These are phyloP conservation scores for Solanum hybrid DNA, from an alignment of 305 asterid genomes.

Conservation along the genomic window DNA sequence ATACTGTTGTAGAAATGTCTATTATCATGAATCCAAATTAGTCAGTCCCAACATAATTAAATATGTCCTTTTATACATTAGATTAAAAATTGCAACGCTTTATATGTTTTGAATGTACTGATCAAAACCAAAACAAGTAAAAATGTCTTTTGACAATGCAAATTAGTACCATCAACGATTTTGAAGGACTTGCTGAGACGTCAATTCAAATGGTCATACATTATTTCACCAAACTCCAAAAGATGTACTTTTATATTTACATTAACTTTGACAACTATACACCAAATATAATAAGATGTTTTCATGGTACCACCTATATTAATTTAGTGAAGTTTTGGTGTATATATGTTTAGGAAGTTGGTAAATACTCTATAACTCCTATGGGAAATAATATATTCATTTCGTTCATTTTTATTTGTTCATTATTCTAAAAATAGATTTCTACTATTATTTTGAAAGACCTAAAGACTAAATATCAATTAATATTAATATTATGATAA, in stretches of 20 bases:
- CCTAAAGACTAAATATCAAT: too few relatives aligned
- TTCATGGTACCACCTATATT: too few relatives aligned
- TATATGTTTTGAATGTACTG: background rate
- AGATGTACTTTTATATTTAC: background rate
- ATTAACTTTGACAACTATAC: background rate
- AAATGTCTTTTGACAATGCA: background rate
- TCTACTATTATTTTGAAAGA: background rate
- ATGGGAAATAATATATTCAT: background rate
- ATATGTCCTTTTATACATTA: background rate
- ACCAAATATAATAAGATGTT: too few relatives aligned
- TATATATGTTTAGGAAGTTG: background rate
- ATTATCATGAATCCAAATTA: background rate
- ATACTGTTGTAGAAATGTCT: background rate
- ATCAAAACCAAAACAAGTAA: background rate
- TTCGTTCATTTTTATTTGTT: background rate
- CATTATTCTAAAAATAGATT: background rate
- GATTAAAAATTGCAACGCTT: background rate
- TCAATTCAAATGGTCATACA: background rate
- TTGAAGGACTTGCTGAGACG: background rate
- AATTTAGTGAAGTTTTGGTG: background rate
- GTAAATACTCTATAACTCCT: background rate
- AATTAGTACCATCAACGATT: background rate
- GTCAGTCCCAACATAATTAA: background rate
- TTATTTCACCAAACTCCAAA: background rate
- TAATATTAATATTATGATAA: too few relatives aligned